A percentile compares a stretch with the other conserved stretches of the same genome.
Conservation (phyloP, 2,329 filamentous ascomycete genomes). For the Diaporthe velutina region DNA sequence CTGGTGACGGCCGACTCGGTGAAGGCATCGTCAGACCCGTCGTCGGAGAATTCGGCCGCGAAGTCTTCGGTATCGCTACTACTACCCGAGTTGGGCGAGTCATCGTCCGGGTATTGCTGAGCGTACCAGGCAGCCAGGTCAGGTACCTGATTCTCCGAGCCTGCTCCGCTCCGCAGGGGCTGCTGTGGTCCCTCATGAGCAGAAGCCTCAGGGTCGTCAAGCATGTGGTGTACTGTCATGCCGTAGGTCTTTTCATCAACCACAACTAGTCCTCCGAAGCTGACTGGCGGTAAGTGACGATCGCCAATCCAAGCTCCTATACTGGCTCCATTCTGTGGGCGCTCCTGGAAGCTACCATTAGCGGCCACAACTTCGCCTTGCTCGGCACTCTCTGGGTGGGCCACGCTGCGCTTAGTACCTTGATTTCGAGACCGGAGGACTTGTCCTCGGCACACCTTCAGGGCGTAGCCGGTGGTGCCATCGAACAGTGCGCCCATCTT, state of each 20-base stretch:
- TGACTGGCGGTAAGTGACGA: constrained; percentile 89
- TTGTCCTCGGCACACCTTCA: constrained; percentile 80
- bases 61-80: constrained; percentile 65
- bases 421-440: constrained; percentile 71
- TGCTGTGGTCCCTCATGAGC: constrained; percentile 31
- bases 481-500: constrained; percentile 77
- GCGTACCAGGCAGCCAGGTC: constrained; percentile 59
- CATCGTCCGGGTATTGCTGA: constrained; percentile 49
- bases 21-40: constrained; percentile 68
- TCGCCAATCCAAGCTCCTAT: constrained; percentile 92
- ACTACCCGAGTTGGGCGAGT: constrained; percentile 53
- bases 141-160: constrained; percentile 44
- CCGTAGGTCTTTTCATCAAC: constrained; percentile 89
- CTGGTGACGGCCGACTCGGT: constrained; percentile 67
- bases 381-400: constrained; percentile 46
- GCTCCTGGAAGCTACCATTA: constrained; percentile 83
- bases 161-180: constrained; percentile 44
- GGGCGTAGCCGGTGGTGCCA: constrained; percentile 68
- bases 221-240: constrained; percentile 97
- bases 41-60: constrained; percentile 73
- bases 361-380: constrained; percentile 57
- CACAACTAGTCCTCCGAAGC: constrained; percentile 87
- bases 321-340: constrained; percentile 87
- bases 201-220: constrained; percentile 74
- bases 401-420: constrained; percentile 55